A percentile compares a stretch with the other conserved stretches of the same genome.
Conservation (phyloP, 352 stramenopile species). For the Globisporangium sylvaticum region DNA sequence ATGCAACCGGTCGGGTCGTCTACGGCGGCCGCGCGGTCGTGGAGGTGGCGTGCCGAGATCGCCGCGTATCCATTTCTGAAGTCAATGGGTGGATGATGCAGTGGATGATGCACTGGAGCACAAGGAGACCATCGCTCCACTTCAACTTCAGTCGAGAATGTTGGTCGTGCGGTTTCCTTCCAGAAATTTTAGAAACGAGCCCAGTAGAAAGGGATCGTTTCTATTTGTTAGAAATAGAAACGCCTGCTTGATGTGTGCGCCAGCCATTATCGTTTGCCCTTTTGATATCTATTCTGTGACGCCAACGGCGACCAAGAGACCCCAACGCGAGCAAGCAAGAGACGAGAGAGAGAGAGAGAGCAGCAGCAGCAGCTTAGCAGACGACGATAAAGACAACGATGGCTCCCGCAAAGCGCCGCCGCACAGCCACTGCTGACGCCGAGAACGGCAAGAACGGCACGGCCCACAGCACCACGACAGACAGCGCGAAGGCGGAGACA, state of each 20-base stretch:
- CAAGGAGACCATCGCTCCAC: background rate
- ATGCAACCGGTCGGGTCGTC: too few species aligned
- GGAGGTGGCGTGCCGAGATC: too few species aligned
- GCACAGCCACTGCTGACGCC: conserved; percentile 7
- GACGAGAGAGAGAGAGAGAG: background rate
- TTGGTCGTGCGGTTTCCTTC: background rate
- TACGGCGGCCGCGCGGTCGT: too few species aligned
- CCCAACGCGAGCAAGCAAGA: background rate
- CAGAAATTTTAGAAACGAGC: background rate
- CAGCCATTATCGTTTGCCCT: conserved; percentile 9
- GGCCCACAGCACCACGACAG: background rate
- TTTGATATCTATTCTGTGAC: conserved; percentile 3
- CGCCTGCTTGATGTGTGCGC: conserved; percentile 5
- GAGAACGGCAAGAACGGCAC: conserved; percentile 17
- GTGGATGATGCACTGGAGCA: background rate
- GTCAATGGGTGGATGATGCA: too few species aligned
- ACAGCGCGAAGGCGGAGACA: background rate
- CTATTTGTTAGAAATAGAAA: conserved; percentile 7
- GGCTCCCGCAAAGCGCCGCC: conserved; percentile 37
- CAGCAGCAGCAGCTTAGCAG: background rate
- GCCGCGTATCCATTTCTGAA: too few species aligned
- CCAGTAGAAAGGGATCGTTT: background rate
- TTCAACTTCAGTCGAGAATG: background rate
- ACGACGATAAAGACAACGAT: conserved; percentile 14
- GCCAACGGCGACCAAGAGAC: conserved; percentile 1